Percentiles rank a stretch among this genome's conserved stretches.
phyloP scores from a whole-genome alignment of 805 yeast species.

The Cyberlindnera nakhonratchasimensis region DNA sequence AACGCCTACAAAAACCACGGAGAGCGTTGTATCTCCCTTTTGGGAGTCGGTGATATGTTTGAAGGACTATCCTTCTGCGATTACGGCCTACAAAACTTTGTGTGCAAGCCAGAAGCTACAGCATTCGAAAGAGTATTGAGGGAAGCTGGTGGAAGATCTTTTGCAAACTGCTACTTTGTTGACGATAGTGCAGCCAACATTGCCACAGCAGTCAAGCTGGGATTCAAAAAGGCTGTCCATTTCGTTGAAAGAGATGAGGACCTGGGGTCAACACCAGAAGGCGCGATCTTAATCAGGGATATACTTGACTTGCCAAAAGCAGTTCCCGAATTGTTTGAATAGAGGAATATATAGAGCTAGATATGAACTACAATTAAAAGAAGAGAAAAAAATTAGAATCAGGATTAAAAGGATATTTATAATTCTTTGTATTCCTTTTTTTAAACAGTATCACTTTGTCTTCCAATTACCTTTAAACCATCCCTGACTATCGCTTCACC shows the following conservation, averaged over 20 bases:
- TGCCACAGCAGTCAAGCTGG: constrained; percentile 64
- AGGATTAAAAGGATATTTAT: background rate
- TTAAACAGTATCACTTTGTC: constrained; percentile 56
- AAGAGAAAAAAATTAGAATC: background rate
- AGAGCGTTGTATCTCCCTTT: constrained; percentile 65
- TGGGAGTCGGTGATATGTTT: constrained; percentile 89
- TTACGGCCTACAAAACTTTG: constrained; percentile 57
- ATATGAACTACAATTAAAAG: background rate
- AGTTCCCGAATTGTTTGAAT: constrained; percentile 24
- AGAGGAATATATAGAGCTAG: background rate
- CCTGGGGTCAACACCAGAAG: constrained; percentile 36
- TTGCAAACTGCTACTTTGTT: constrained; percentile 61
- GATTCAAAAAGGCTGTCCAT: constrained; percentile 71
- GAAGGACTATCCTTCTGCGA: constrained; percentile 95
- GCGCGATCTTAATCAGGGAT: constrained; percentile 51
- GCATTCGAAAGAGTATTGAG: constrained; percentile 63
- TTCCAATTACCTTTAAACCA: constrained; percentile 64
- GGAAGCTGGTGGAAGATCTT: constrained; percentile 55
- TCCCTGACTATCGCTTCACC: constrained; percentile 47
- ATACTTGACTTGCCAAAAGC: constrained; percentile 46
- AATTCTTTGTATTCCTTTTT: background rate
- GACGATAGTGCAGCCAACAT: constrained; percentile 87
- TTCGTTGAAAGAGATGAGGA: constrained; percentile 68
- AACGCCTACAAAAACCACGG: constrained; percentile 95
- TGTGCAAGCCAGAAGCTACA: constrained; percentile 84